Evolutionary conservation across 2,329 filamentous ascomycete genomes (phyloP).

Genomic region (Mariannaea elegans): DNA sequence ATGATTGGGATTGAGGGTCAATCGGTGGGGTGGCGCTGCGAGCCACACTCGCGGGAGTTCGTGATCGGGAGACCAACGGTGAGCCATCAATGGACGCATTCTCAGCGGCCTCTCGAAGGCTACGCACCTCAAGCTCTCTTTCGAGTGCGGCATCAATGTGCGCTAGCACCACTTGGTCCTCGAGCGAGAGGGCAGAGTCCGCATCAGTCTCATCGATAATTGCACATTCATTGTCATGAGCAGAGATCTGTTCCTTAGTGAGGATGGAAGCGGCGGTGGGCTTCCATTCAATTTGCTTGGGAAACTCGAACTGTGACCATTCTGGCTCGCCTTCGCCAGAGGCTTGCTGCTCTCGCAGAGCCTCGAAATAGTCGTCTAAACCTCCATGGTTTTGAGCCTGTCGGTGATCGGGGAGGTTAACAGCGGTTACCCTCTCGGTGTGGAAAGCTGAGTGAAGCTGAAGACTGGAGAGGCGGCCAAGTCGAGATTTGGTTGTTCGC

Average conservation of each 20-base stretch:
- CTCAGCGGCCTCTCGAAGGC: slow-evolving; percentile 55
- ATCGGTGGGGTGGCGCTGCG: slow-evolving; percentile 69
- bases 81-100: slow-evolving; percentile 51
- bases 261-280: slow-evolving; percentile 64
- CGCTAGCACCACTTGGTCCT: slow-evolving; percentile 71
- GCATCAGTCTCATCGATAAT: slow-evolving; percentile 48
- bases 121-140: slow-evolving; percentile 73
- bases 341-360: slow-evolving; percentile 81
- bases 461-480: slow-evolving; percentile 62
- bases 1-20: slow-evolving; percentile 72
- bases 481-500: slow-evolving; percentile 60
- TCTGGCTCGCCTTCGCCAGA: slow-evolving; percentile 75
- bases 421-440: slow-evolving; percentile 60
- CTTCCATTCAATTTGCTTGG: slow-evolving; percentile 90
- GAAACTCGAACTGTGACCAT: slow-evolving; percentile 92
- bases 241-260: slow-evolving; percentile 65
- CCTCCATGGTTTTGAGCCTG: slow-evolving; percentile 67
- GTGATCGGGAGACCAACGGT: slow-evolving; percentile 51
- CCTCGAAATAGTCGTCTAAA: slow-evolving; percentile 90
- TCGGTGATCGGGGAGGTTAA: slow-evolving; percentile 63
- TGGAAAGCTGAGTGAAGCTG: slow-evolving; percentile 84
- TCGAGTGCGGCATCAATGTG: slow-evolving; percentile 87
- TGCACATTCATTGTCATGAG: slow-evolving; percentile 44
- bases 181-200: slow-evolving; percentile 52
- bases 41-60: slow-evolving; percentile 56